phyloP scores from a whole-genome alignment of 2,329 filamentous ascomycete species.

The Fusarium euwallaceae region DNA sequence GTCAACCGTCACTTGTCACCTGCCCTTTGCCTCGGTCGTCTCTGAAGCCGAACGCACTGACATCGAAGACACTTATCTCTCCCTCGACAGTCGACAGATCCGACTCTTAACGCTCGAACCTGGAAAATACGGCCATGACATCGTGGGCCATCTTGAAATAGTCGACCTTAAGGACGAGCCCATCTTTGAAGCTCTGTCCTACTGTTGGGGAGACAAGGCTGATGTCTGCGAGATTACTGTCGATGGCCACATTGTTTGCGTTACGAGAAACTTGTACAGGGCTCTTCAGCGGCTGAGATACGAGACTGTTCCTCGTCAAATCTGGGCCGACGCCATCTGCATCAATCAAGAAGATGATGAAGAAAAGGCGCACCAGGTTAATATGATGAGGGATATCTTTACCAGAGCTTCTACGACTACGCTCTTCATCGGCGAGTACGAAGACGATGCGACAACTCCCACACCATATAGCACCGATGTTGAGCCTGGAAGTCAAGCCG shows the following conservation, averaged over 20 bases:
- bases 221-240: background rate
- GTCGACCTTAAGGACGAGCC: background rate
- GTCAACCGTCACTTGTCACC: background rate
- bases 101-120: background rate
- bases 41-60: background rate
- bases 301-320: background rate
- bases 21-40: background rate
- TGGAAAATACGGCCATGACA: background rate
- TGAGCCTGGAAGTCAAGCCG: background rate
- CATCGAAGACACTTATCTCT: background rate
- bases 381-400: constrained; percentile 2
- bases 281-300: background rate
- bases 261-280: background rate
- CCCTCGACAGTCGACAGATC: background rate
- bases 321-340: background rate
- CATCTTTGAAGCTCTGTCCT: constrained; percentile 2
- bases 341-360: background rate
- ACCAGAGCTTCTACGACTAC: background rate
- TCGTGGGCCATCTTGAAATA: background rate
- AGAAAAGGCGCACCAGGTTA: background rate
- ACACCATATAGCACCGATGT: background rate
- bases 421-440: background rate
- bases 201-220: background rate
- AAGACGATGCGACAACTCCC: background rate
- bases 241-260: background rate